phyloP scores from a whole-genome alignment of 2,329 filamentous ascomycete genomes.

The Ceratocystiopsis sp. region DNA sequence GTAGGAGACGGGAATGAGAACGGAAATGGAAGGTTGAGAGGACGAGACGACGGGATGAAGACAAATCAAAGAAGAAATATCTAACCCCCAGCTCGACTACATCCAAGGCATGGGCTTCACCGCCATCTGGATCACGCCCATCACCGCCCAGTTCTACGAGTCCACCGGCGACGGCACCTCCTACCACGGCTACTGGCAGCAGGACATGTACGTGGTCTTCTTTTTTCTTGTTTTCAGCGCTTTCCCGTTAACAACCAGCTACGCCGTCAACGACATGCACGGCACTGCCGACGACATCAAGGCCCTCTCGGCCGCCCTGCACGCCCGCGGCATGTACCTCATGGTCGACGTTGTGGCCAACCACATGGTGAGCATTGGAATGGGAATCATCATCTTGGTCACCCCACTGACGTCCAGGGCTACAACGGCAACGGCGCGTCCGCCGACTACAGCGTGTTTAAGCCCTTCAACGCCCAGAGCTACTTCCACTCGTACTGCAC shows the following conservation, averaged over 20 bases:
- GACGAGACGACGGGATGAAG: no score
- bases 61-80: no score
- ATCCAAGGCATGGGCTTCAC: slow-evolving; percentile 44
- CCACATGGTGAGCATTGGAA: slow-evolving; percentile 23
- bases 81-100: slow-evolving; percentile 30
- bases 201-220: slow-evolving; percentile 20
- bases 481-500: slow-evolving; percentile 47
- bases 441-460: slow-evolving; percentile 20
- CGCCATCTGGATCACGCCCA: slow-evolving; percentile 40
- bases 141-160: slow-evolving; percentile 26
- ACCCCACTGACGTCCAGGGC: neutral
- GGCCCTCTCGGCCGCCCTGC: slow-evolving; percentile 28
- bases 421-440: slow-evolving; percentile 21
- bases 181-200: slow-evolving; percentile 40
- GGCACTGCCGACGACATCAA: slow-evolving; percentile 42
- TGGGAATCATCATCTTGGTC: neutral
- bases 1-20: no score
- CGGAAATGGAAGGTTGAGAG: no score
- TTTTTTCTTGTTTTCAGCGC: no score
- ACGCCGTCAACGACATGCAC: slow-evolving; percentile 37
- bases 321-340: slow-evolving; percentile 21
- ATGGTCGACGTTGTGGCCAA: slow-evolving; percentile 36
- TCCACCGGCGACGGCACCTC: slow-evolving; percentile 12
- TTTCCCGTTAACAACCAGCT: slow-evolving; percentile 5
- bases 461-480: slow-evolving; percentile 29